phyloP scores from a whole-genome alignment of 164 flowering plant genomes.

The grape (Vitis vinifera) region DNA sequence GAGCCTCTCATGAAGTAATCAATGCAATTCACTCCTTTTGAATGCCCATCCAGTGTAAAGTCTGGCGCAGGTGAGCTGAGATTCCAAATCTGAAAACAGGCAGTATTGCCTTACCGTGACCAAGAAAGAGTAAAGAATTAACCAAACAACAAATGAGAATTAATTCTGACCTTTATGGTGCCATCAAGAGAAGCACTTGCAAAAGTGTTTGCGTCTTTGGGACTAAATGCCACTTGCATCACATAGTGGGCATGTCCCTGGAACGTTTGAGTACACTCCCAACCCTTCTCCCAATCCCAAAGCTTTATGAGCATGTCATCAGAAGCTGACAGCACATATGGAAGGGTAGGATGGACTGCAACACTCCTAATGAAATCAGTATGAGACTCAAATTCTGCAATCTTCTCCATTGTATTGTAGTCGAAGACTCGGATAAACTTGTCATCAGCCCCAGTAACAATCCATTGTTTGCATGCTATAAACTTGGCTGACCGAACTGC shows the following conservation, averaged over 20 bases:
- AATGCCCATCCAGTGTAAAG: conserved; percentile 36
- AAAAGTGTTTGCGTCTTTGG: conserved; percentile 25
- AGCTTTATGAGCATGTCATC: conserved; percentile 48
- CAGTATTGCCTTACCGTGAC: no score
- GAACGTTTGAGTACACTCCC: conserved; percentile 37
- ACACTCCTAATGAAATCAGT: conserved; percentile 42
- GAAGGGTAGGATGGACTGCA: conserved; percentile 41
- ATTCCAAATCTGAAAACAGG: conserved; percentile 36
- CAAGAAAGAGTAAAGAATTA: no score
- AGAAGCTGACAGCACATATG: conserved; percentile 42
- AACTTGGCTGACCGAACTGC: conserved; percentile 37
- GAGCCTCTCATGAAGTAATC: conserved; percentile 33
- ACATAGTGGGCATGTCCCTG: conserved; percentile 19
- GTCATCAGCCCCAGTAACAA: conserved; percentile 44
- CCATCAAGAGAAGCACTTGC: conserved; percentile 40
- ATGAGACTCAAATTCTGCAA: conserved; percentile 29
- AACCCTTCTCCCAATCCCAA: conserved; percentile 53
- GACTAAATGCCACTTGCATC: conserved; percentile 11
- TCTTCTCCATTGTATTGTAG: conserved; percentile 31
- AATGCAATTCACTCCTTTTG: no score
- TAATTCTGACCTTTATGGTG: conserved; percentile 26
- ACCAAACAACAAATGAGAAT: neutral
- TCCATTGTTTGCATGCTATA: conserved; percentile 31
- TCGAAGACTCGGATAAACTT: conserved; percentile 31
- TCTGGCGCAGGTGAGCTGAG: conserved; percentile 39